Conservation (phyloP, 2,329 filamentous ascomycete species). For the Trichoderma breve region DNA sequence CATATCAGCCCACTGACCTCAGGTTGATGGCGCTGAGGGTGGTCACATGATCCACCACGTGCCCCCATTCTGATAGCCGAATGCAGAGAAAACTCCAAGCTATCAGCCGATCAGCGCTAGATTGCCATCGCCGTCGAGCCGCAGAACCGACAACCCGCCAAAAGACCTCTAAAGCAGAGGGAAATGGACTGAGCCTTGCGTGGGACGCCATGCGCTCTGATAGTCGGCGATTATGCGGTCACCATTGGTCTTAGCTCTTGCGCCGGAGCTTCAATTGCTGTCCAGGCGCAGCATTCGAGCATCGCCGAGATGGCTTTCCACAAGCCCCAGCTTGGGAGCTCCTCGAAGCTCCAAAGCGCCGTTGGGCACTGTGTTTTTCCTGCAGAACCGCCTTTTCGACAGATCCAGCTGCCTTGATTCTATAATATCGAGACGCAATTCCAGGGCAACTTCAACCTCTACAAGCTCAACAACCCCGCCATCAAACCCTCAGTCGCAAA, state of each 20-base stretch:
- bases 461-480: conserved; percentile 23
- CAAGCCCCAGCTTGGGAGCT: conserved; percentile 27
- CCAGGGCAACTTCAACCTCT: conserved; percentile 30
- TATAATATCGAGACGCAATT: conserved; percentile 30
- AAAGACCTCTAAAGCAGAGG: conserved; percentile 8
- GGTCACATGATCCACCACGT: conserved; percentile 18
- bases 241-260: conserved; percentile 32
- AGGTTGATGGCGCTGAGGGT: not conserved
- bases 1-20: not conserved
- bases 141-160: not conserved
- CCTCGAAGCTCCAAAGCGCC: conserved; percentile 26
- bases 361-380: conserved; percentile 31
- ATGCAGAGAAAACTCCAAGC: conserved; percentile 12
- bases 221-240: conserved; percentile 35
- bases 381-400: conserved; percentile 39
- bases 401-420: conserved; percentile 38
- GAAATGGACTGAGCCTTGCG: conserved; percentile 30
- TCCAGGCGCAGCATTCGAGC: conserved; percentile 24
- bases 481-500: conserved; percentile 21
- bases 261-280: conserved; percentile 30
- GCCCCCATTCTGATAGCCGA: not conserved
- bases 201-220: conserved; percentile 31
- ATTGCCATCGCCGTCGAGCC: conserved; percentile 2
- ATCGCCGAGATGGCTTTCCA: conserved; percentile 33
- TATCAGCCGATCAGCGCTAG: conserved; percentile 4